Evolutionary conservation across 352 stramenopile genomes (phyloP), one percentile per base, ranked within the genome.

Genomic region (Peronosclerospora sorghi): DNA sequence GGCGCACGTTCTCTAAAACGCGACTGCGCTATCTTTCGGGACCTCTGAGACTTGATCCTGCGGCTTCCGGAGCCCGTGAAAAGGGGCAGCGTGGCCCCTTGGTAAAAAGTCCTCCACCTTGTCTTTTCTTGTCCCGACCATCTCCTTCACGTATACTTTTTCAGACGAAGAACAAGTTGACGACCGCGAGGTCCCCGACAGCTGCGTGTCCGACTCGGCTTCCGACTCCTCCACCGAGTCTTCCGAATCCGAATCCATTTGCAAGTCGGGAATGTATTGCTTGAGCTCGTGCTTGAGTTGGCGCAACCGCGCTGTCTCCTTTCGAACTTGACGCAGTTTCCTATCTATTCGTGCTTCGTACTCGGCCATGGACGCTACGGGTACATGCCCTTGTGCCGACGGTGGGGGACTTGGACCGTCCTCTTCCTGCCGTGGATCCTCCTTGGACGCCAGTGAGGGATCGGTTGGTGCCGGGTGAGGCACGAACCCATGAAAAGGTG

Each of bases 261-360:
- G 51, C 39, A 77, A 35, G 23, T 77, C 66, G 18, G 66, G 62
- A 5, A 77, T 62, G 37, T 70, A 73, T 27, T 77, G 62, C 38
- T 70, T 68, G 32, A 77, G 46, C 47, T 74, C 60, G n/a, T 20
- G 19, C 41, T 58, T 62, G 21, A 77, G 50, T 45, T 60, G 61
- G 5, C 50, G 45, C 1, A 77, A 56, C 21, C 65, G 47, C 27
- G 46, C 53, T 17, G 53, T 70, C 54, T 77, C 59, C 37, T 65
- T 65, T 28, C 48, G 46, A 41, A 77, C 50, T 26, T 73, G 60
- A 2, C 56, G 62, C 46, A 77, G 32, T 32, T 77, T 77, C 37
- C 45, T 58, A 29, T 77, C 66, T 19, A 77, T 29, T 4, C 62
- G 62, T 27, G 49, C 50, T 36, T 77, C 66, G 30, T 65, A 67